phyloP scores from a whole-genome alignment of 345 rosid genomes.

The Arabidopsis thaliana region TAIR10.1 NC_003070.9:124501-125000 shows the following conservation, averaged over 20 bases:
- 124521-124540: conserved; percentile 98
- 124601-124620: conserved; percentile 99
- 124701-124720: conserved; percentile 72
- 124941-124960: conserved; percentile 99
- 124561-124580: conserved; percentile 99
- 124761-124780: conserved; percentile 99
- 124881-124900: conserved; percentile 18
- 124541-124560: conserved; percentile 99
- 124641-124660: conserved; percentile 39
- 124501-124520: conserved; percentile 96
- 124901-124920: conserved; percentile 51
- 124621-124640: conserved; percentile 88
- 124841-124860: conserved; percentile 23
- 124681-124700: conserved; percentile 33
- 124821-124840: conserved; percentile 37
- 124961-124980: conserved; percentile 98
- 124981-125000: conserved; percentile 97
- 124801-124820: conserved; percentile 98
- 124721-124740: conserved; percentile 99
- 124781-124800: conserved; percentile 99
- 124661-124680: conserved; percentile 14
- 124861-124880: conserved; percentile 26
- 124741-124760: conserved; percentile 98
- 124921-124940: conserved; percentile 95
- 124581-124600: conserved; percentile 98